Base-by-base conservation (phyloP, 371 early-diverging fungal species). In the Lichtheimia ramosa region DNA sequence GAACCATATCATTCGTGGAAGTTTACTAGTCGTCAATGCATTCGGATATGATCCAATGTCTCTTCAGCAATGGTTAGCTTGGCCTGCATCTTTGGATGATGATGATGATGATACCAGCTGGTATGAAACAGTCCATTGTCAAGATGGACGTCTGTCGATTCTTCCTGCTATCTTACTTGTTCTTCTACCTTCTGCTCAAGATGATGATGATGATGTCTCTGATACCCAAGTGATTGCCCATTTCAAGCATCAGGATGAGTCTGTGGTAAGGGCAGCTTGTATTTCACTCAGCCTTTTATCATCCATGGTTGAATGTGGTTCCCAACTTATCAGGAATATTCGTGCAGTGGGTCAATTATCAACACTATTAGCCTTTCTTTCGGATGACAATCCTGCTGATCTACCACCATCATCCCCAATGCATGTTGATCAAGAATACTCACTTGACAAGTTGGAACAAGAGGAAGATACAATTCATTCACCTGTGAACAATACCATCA, bases 21-120 rank as follows among this genome's bases (percentile, higher is more conserved):
- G 68, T 60, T 41, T 75, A n/a, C 25, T 62, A 15, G 65, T 75
- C 5, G 55, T 68, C 3, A 51, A 56, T 10, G 63, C 68, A 2
- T 75, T 69, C 28, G 63, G 64, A 18, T 75, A 62, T 16, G 72
- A 71, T 39, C 59, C 50, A 6, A 14, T 43, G 3, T 71, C 75
- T 0, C 57, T 71, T 40, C 53, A 39, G 2, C 48, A 60, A 27
- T 75, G 75, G 75, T 50, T 73, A 23, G 51, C 58, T 15, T 70
- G 62, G 59, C 59, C 59, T 41, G 51, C 25, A 5, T 21, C 25
- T 51, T 3, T 25, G 15, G 15, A 0, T 5, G 51, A 51, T 5
- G 15, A 15, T 23, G 51, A 21, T 4, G 10, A 34, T 8, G 34
- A 34, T 8, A 34, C 34, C 6, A 5, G 8, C 34, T 51, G 51